Base-by-base conservation (phyloP, 305 asterid genomes). In the Ajuga reptans region DNA sequence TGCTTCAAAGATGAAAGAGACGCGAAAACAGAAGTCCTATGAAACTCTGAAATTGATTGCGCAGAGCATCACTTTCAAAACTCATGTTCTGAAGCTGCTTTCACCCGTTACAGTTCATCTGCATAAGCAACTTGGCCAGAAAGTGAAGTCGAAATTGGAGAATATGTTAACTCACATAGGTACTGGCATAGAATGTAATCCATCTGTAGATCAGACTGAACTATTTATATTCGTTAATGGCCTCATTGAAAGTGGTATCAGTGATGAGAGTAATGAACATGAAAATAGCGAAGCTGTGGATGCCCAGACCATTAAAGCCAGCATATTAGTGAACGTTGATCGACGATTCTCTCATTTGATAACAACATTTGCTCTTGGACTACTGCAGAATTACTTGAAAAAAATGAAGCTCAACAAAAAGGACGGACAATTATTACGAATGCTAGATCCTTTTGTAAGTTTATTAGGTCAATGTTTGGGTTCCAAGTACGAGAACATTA, bases 1-100 rank as follows among this genome's bases (percentile, higher is more conserved):
- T 78, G 96, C 99, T 85, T 87, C 93, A 37, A 94, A 89, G 70
- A 91, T 91, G 99, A 91, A 94, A 80, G 99, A 94, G 81, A 91
- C 97, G 31, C 86, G 88, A 80, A 94, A 84, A 85, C 91, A 83
- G 16, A 94, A 91, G 84, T 94, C 99, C 37, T 89, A 75, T 60
- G 96, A 89, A 68, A 91, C 97, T 68, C 96, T 94, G 59, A 84
- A 86, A 78, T 69, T 91, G 82, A 83, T 91, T 83, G 88, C 99
- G 17, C 95, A 81, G 81, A 89, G 70, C 69, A 61, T 91, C 79
- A 87, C 91, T 37, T 94, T 94, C 86, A 86, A 87, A 75, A 83
- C 92, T 34, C 89, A 91, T 75, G 92, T 87, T 49, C 65, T 82
- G 71, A 86, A 91, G 79, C 84, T 94, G 60, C 91, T 94, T 72